Percentiles rank a stretch among this genome's conserved stretches.
phyloP scores from a whole-genome alignment of 345 rosid species.

The Eucalyptus tenuipes region DNA sequence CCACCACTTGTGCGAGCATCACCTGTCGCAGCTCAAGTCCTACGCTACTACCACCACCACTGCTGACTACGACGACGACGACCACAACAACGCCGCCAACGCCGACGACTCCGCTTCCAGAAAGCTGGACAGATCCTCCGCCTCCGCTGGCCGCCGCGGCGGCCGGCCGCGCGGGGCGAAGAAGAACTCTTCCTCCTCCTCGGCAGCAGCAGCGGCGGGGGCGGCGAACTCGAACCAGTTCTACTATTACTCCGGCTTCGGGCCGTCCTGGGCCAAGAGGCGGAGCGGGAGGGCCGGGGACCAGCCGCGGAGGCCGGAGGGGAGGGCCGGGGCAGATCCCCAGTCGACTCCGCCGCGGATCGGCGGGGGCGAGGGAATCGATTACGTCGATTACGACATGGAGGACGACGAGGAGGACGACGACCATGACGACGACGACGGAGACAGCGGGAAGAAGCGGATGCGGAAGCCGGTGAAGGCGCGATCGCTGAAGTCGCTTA shows the following conservation, averaged over 20 bases:
- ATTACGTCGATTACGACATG: slow-evolving; percentile 12
- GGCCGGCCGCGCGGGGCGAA: slow-evolving; percentile 32
- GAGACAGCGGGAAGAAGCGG: slow-evolving; percentile 35
- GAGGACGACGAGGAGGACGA: slow-evolving; percentile 25
- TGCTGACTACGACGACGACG: background rate
- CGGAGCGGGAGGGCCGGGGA: slow-evolving; percentile 17
- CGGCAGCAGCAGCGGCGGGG: background rate
- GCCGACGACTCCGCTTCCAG: background rate
- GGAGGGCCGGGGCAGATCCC: slow-evolving; percentile 1
- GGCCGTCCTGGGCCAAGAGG: slow-evolving; percentile 75
- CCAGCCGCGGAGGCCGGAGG: slow-evolving; percentile 33
- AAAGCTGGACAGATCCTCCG: background rate
- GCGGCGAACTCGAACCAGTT: slow-evolving; percentile 48
- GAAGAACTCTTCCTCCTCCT: slow-evolving; percentile 12
- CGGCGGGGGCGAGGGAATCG: background rate
- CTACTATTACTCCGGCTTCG: slow-evolving; percentile 94
- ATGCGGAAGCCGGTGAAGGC: slow-evolving; percentile 76
- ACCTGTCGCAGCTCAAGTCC: slow-evolving; percentile 16
- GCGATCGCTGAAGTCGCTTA: slow-evolving; percentile 86
- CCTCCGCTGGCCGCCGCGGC: slow-evolving; percentile 1
- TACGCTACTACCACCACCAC: background rate
- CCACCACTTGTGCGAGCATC: slow-evolving; percentile 5
- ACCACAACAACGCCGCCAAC: background rate
- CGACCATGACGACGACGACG: background rate
- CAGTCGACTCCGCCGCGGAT: background rate